Evolutionary conservation across 257 asterid genomes (phyloP).

Genomic region (Solanum chiquidenum): DNA sequence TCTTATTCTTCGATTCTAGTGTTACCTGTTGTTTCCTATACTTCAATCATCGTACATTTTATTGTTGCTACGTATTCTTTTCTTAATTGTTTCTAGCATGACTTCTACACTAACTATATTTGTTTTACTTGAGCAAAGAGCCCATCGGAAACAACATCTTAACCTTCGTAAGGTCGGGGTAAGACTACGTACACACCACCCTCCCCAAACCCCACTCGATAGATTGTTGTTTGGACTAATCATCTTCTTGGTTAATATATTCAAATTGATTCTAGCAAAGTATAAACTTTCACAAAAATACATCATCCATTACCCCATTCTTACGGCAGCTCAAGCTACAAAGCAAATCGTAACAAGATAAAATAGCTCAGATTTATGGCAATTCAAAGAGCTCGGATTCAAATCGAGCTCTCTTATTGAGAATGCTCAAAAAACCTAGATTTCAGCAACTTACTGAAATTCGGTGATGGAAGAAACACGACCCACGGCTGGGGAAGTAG

Average conservation of each 20-base stretch:
- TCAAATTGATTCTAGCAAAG: background rate
- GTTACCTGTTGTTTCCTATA: too few relatives aligned
- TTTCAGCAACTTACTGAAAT: background rate
- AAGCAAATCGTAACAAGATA: background rate
- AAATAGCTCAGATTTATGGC: background rate
- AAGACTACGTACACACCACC: background rate
- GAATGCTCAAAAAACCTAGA: rapidly evolving
- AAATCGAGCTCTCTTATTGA: background rate
- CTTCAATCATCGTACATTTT: background rate
- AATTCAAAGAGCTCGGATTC: background rate
- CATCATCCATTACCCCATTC: background rate
- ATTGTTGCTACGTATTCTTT: too few relatives aligned
- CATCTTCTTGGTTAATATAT: background rate
- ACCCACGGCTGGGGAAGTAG: background rate
- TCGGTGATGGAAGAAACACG: background rate
- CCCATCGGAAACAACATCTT: background rate
- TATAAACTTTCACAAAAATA: background rate
- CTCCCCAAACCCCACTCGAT: background rate
- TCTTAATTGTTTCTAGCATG: background rate
- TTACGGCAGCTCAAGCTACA: background rate
- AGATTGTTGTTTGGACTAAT: background rate
- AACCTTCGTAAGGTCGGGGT: background rate
- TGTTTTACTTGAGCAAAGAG: background rate
- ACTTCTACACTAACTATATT: background rate
- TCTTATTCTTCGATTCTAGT: background rate